phyloP scores from a whole-genome alignment of 768 basidiomycete genomes.

The Pleurotus eryngii region DNA sequence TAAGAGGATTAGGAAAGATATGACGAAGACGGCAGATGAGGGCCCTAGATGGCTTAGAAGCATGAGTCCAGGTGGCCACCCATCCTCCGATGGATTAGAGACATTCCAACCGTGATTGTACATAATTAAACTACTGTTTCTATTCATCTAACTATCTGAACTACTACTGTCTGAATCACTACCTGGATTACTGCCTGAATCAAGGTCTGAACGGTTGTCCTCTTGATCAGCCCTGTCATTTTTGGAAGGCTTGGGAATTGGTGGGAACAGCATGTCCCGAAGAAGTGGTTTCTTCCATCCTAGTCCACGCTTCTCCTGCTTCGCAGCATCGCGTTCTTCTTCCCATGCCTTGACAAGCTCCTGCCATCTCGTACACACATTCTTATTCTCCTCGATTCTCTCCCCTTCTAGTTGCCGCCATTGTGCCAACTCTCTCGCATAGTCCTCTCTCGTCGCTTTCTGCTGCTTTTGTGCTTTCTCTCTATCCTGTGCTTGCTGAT shows the following conservation, averaged over 20 bases:
- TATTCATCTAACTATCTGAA: neutral
- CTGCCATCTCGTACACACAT: neutral
- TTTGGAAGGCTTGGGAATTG: neutral
- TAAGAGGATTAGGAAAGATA: no score
- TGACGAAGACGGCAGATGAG: no score
- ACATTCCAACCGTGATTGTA: no score
- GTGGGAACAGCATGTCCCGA: neutral
- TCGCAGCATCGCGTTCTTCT: neutral
- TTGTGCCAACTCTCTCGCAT: conserved; percentile 8
- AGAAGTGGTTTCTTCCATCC: conserved; percentile 1
- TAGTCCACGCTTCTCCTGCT: neutral
- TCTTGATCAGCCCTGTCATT: neutral
- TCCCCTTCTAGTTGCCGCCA: conserved; percentile 17
- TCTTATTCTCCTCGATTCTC: conserved; percentile 9
- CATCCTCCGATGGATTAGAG: no score
- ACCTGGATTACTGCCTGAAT: neutral
- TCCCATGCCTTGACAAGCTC: neutral
- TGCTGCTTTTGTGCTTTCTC: conserved; percentile 11
- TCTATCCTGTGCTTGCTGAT: conserved; percentile 2
- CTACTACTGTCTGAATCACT: neutral
- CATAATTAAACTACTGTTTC: neutral
- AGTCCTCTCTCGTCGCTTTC: conserved; percentile 4
- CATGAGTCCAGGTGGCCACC: no score
- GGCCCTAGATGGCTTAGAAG: no score
- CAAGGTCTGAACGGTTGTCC: no score